These are phyloP conservation scores for Penicillium sp. DNA, from an alignment of 2,329 filamentous ascomycete genomes.

Conservation along the genomic window DNA sequence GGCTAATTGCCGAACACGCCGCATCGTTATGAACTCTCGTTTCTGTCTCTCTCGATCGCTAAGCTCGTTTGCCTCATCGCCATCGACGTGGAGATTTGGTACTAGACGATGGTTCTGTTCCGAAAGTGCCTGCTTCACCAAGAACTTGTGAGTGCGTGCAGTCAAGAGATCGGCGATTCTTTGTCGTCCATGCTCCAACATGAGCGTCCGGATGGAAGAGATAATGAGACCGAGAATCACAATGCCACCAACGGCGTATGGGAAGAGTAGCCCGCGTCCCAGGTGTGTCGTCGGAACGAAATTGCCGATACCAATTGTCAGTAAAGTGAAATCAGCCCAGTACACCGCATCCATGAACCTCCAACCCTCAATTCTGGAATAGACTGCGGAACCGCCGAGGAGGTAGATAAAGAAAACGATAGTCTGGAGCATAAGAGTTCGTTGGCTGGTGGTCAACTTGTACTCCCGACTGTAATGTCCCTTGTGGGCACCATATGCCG, in stretches of 20 bases:
- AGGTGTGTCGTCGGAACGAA: slow-evolving; percentile 38
- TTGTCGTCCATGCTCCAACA: slow-evolving; percentile 44
- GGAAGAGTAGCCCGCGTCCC: slow-evolving; percentile 40
- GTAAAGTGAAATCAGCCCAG: slow-evolving; percentile 40
- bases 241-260: slow-evolving; percentile 42
- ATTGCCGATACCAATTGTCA: slow-evolving; percentile 44
- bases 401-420: slow-evolving; percentile 48
- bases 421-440: slow-evolving; percentile 55
- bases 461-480: slow-evolving; percentile 61
- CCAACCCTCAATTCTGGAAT: slow-evolving; percentile 43
- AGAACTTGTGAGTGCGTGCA: slow-evolving; percentile 37
- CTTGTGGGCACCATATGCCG: slow-evolving; percentile 58
- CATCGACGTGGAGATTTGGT: slow-evolving; percentile 19
- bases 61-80: slow-evolving; percentile 7
- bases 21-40: slow-evolving; percentile 52
- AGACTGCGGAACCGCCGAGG: slow-evolving; percentile 45
- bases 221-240: slow-evolving; percentile 42
- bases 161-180: slow-evolving; percentile 41
- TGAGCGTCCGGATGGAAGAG: slow-evolving; percentile 41
- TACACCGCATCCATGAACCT: slow-evolving; percentile 41
- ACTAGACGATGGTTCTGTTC: slow-evolving; percentile 24
- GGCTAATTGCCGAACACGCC: slow-evolving; percentile 48
- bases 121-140: slow-evolving; percentile 33
- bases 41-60: slow-evolving; percentile 33
- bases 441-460: slow-evolving; percentile 58